phyloP scores from a whole-genome alignment of 441 rosid genomes.

The Gossypium trilobum region DNA sequence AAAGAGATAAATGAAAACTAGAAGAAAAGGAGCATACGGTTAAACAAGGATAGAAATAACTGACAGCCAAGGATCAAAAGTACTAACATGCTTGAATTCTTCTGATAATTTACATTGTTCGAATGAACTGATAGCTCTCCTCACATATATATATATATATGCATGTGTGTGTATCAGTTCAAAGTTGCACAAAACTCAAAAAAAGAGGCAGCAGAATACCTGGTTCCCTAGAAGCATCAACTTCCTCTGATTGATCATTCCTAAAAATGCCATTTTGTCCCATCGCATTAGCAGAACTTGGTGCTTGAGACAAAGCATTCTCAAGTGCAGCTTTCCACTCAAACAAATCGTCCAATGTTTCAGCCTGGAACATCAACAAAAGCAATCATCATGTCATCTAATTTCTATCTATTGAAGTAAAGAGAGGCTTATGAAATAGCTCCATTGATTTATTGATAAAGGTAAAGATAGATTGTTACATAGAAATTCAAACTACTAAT shows the following conservation, averaged over 20 bases:
- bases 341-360: slow-evolving; percentile 76
- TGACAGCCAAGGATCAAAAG: background rate
- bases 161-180: background rate
- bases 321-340: slow-evolving; percentile 95
- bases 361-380: slow-evolving; percentile 54
- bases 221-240: slow-evolving; percentile 46
- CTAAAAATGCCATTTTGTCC: slow-evolving; percentile 78
- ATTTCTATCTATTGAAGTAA: background rate
- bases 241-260: slow-evolving; percentile 56
- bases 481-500: background rate
- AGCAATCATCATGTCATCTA: slow-evolving; percentile 1
- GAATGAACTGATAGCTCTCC: background rate
- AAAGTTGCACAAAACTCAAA: background rate
- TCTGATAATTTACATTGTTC: background rate
- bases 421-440: background rate
- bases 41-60: background rate
- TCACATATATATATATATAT: background rate
- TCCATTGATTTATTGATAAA: background rate
- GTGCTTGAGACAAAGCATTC: slow-evolving; percentile 84
- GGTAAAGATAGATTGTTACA: background rate
- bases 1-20: background rate
- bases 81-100: background rate
- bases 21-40: background rate
- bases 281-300: slow-evolving; percentile 59
- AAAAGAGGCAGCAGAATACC: slow-evolving; percentile 29